Evolutionary conservation across 495 filamentous ascomycete genomes (phyloP), one percentile per base, ranked within the genome.

Genomic region (Physcia stellaris): DNA sequence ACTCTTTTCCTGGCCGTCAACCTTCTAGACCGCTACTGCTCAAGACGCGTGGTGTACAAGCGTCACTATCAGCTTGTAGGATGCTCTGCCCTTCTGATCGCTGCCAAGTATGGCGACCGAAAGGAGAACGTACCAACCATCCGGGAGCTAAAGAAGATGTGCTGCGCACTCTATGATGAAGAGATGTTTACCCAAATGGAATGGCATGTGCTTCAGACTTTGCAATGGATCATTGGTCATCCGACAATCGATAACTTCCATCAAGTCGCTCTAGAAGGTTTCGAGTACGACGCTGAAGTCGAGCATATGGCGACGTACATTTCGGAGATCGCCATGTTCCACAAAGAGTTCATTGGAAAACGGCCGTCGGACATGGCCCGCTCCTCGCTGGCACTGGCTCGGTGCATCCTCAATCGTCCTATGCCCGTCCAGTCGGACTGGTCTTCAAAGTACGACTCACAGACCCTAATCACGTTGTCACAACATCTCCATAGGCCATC

Each of bases 121-220:
- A 99, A 99, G 68, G 90, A 99, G 50, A 71, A 84, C 17, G 92
- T 99, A 5, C 90, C 90, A 12, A 86, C 86, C 26, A 87, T 99
- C 57, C 76, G 82, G 52, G 90, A 99, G 50, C 66, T 99, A 41
- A 94, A 92, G 68, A 86, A 86, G 35, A 96, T 99, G 92, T 99
- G 90, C 66, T 96, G 92, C 67, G 83, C 80, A 13, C 73, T 95
- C 18, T 99, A 99, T 57, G 90, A 99, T 56, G 87, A 94, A 11
- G 90, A 94, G 55, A 96, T 99, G 90, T 99, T 99, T 62, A 87
- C 83, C 12, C 90, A 99, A 61, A 96, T 99, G 92, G 90, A 99
- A 59, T 95, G 93, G 88, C 90, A 99, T 58, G 90, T 99, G 7
- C 69, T 99, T 48, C 86, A 93, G 61, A 96, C 90, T n/a, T 70